Evolutionary conservation across 2,329 filamentous ascomycete genomes (phyloP), one percentile per base, ranked within the genome.

Genomic region (Beauveria pseudobassiana): DNA sequence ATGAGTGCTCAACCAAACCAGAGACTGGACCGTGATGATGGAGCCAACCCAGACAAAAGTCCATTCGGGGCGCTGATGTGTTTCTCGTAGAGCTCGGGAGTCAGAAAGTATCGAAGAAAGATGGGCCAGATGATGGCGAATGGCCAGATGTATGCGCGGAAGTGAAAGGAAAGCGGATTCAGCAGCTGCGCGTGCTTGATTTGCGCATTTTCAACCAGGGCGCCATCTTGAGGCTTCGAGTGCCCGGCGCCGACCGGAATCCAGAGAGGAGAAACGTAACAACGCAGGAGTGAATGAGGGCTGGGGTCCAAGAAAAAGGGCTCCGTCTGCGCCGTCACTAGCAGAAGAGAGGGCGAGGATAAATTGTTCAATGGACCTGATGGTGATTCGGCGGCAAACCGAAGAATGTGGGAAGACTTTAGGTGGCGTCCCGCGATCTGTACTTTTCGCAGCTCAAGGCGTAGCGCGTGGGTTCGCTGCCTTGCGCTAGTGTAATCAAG

Each of bases 11-110:
- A 99, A 83, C 93, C 95, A 99, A 68, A 92, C 78, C 65, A 99
- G 82, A 65, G 90, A 87, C 79, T 99, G 96, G 62, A 89, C 71
- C 12, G 93, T 96, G 73, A 96, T 82, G 72, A 99, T 97, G 67
- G 86, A 83, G 69, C 90, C 93, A 67, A 89, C 85, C 87, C 91
- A 99, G 65, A 99, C 91, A 73, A 96, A 96, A 1, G 96, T 98
- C 93, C 95, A 99, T 81, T 99, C 95, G 68, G 89, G n/a, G 89
- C 93, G 69, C 89, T 86, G 66, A 99, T 96, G 78, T 98, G 87
- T 72, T 87, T 88, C 67, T 96, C 89, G 76, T 99, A 99, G 67
- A 90, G 86, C 59, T 91, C 88, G 64, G 87, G 81, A 24, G 86
- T 89, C 59, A 96, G 85, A 74, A 96, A 98, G 75, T 93, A 87